Conservation (phyloP, 2,329 filamentous ascomycete genomes). For the Aspergillus quadrilineatus region DNA sequence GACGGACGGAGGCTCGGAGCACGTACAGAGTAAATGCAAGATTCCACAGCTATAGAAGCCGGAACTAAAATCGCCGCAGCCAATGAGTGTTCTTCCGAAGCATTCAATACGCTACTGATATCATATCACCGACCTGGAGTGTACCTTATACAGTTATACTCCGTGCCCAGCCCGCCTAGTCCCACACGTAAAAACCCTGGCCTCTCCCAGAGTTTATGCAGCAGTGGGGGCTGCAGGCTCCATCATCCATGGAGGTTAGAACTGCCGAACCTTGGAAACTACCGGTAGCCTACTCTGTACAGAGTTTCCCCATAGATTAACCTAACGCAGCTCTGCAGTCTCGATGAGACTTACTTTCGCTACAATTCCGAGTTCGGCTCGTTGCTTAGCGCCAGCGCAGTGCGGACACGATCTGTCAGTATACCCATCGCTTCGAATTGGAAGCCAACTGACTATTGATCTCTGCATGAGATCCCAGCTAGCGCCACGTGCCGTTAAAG, state of each 20-base stretch:
- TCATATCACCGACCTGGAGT: neutral
- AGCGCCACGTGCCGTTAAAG: slow-evolving; percentile 39
- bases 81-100: neutral
- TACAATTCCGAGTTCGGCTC: neutral
- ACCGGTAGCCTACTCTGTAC: neutral
- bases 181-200: neutral
- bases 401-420: neutral
- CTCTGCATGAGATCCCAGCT: slow-evolving; percentile 39
- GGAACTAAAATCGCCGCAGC: neutral
- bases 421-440: neutral
- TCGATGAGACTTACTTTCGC: neutral
- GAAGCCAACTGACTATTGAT: neutral
- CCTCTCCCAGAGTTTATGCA: neutral
- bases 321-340: neutral
- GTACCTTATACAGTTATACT: neutral
- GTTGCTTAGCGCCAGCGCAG: neutral
- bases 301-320: slow-evolving; percentile 17
- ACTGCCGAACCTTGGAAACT: neutral
- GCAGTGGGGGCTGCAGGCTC: slow-evolving; percentile 1
- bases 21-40: neutral
- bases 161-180: neutral
- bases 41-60: neutral
- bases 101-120: neutral
- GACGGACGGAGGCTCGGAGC: neutral
- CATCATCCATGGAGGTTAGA: neutral